Percentiles rank a stretch among this genome's conserved stretches.
phyloP scores from a whole-genome alignment of 2,329 filamentous ascomycete genomes.

The Remersonia thermophila region DNA sequence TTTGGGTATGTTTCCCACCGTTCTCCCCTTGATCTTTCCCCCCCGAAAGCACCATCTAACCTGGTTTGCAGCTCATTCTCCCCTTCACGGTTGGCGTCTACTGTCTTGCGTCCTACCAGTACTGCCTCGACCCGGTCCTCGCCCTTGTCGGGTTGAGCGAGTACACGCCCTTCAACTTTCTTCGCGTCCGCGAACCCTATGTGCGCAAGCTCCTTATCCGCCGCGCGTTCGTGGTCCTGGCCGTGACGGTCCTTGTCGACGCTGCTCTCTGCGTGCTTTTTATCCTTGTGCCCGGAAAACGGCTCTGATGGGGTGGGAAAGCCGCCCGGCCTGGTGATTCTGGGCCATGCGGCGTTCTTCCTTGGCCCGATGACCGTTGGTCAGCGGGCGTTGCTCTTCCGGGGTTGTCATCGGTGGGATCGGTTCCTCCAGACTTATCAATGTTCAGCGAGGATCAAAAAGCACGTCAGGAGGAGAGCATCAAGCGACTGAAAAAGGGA shows the following conservation, averaged over 20 bases:
- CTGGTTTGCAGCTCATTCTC: conserved; percentile 46
- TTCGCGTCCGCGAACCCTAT: conserved; percentile 78
- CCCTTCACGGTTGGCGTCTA: conserved; percentile 90
- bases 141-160: conserved; percentile 85
- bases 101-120: conserved; percentile 81
- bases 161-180: conserved; percentile 91
- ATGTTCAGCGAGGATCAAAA: too few relatives aligned
- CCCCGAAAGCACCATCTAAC: too few relatives aligned
- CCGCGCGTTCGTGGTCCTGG: conserved; percentile 68
- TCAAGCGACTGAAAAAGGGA: background rate
- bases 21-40: background rate
- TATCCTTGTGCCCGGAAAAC: conserved; percentile 85
- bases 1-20: conserved; percentile 57
- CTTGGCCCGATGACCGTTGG: too few relatives aligned
- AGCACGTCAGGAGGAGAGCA: too few relatives aligned
- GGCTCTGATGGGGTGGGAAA: conserved; percentile 50
- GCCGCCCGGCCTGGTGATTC: background rate
- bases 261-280: conserved; percentile 80
- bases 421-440: too few relatives aligned
- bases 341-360: conserved; percentile 3
- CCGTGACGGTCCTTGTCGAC: conserved; percentile 63
- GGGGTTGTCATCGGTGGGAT: background rate
- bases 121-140: conserved; percentile 84
- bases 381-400: conserved; percentile 3
- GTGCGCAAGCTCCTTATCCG: conserved; percentile 76